Evolutionary conservation across 306 rosid species (phyloP), one percentile per base, ranked within the genome.

Genomic region (Ceratonia siliqua): DNA sequence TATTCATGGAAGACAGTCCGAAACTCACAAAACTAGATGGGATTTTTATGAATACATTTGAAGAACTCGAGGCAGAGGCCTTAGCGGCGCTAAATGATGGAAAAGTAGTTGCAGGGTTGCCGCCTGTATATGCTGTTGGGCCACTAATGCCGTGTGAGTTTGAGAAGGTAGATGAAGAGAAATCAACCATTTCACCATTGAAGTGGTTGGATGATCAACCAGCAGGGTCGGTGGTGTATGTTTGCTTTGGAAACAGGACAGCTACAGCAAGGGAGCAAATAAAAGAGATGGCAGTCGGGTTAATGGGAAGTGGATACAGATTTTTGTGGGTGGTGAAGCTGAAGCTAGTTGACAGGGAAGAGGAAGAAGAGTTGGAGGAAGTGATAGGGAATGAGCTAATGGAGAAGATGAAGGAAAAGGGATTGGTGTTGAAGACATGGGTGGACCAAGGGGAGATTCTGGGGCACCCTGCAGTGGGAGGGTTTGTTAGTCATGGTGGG

Each of bases 281-380:
- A 21, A 78, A 46, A 8, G 92, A 85, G 59, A 10, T 79, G 10
- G 84, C 85, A 12, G n/a, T 63, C 5, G 90, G 90, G 55, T 64
- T 88, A 12, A 42, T 75, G 27, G 33, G 15, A 5, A 55, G 87
- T 80, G 87, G 90, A 78, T 75, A 24, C 48, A 75, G 21, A 11
- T 88, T 86, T 67, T 52, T 88, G 75, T 85, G 88, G 88, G 82
- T 77, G 58, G 84, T 85, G 74, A 85, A 88, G 75, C 72, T 79
- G 10, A 85, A 79, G 49, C 10, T 4, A 11, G 69, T 73, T 45
- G 78, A 73, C 11, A 55, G 49, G 6, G 76, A 71, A 4, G 76
- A 71, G 3, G 28, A 71, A 6, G 54, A 71, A 14, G 54, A 8
- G 0, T 9, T 54, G 41, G 66, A 54, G 14, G 66, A 55, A 8